Evolutionary conservation across 345 rosid species (phyloP), one percentile per base, ranked within the genome.

Genomic region (Eucalyptus curtisii): DNA sequence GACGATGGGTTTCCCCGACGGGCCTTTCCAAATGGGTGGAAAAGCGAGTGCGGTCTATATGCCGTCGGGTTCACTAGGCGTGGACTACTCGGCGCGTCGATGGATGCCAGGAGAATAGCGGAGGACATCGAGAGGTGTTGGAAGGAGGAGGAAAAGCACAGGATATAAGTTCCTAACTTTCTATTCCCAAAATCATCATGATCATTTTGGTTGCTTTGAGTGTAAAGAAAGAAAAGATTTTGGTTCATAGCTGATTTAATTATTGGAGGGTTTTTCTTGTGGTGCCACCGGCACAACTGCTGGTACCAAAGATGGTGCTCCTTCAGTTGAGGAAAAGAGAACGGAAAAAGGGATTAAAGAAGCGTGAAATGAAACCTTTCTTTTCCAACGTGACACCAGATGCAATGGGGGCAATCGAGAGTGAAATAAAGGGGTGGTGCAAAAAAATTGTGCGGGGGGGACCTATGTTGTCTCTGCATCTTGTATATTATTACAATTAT

Each of bases 11-110:
- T 95, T 50, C 98, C 99, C 24, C 55, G 91, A 86, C 90, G 90
- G 90, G 92, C 96, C 86, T 97, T 96, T 88, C 99, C 99, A 27
- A 91, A 94, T 40, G 99, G 98, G 86, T 97, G 99, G 99, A 97
- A 96, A 97, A 99, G 99, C 6, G 98, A 95, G 59, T 52, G 91
- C 89, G 99, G 99, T 31, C 86, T 97, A 88, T 97, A 96, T 37
- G 98, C 99, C 7, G 99, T 97, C 17, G 99, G 99, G 85, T 97
- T 97, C 93, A 94, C 97, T 9, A 94, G 93, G 91, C 97, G 97
- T 66, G 99, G 99, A 10, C 87, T 97, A 27, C 92, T 95, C 1
- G 99, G 99, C 80, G 93, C 95, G 11, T 93, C 99, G 30, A 93
- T 95, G 93, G 99, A 97, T 89, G 99, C 99, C n/a, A 92, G 86